Evolutionary conservation across 768 basidiomycete species (phyloP), one percentile per base, ranked within the genome.

Genomic region (Tremella mesenterica): DNA sequence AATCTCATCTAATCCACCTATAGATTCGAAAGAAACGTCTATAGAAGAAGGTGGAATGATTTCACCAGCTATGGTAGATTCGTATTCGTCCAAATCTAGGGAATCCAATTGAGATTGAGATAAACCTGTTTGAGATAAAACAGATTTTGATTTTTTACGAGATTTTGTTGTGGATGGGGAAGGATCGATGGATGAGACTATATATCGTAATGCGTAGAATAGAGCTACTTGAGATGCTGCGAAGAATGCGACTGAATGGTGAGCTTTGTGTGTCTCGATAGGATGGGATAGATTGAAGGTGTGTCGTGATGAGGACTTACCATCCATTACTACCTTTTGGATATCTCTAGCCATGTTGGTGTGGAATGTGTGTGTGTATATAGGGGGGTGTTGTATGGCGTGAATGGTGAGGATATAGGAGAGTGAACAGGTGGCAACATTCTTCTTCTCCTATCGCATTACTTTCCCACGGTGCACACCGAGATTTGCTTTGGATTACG

Each of bases 1-100:
- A 61, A 96, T 95, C 28, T 82, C 76, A 47, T 97, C 93, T 30
- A 99, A 80, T 16, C 95, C 95, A 16, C 93, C 95, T 49, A 99
- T 86, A 64, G 93, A 89, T 79, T 71, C 53, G 57, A 53, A 58
- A 31, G 57, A 70, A 23, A 49, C 67, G n/a, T 63, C 64, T 31
- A 71, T 72, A 23, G 61, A 63, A 27, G 60, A 56, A 20, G 67
- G 67, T 28, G 70, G 67, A 28, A 97, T 88, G 20, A 97, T 82
- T 65, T 97, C 92, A 33, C 85, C 86, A 3, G 93, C 88, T 52
- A 96, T 89, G 36, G 83, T 83, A 53, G 82, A 86, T 87, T 99
- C 93, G 67, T 97, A 88, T 73, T 96, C 92, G 63, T 87, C 83
- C 50, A 99, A 77, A 60, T 86, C 81, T 4, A 95, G 76, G 8